phyloP scores from a whole-genome alignment of 768 basidiomycete species.

The Harrya chromipes region DNA sequence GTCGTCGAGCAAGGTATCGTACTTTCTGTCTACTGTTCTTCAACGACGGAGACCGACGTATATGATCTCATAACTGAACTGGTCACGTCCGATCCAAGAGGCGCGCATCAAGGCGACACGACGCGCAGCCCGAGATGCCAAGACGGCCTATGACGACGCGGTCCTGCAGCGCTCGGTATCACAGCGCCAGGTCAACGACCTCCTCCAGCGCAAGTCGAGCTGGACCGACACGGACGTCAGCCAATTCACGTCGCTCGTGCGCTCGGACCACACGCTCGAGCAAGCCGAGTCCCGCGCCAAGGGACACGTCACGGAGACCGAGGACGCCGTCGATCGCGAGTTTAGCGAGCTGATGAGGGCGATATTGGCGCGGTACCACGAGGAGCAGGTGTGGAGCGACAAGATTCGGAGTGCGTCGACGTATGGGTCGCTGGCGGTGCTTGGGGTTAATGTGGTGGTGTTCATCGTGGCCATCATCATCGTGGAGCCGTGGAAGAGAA shows the following conservation, averaged over 20 bases:
- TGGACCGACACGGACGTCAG: slow-evolving; percentile 90
- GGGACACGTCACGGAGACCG: slow-evolving; percentile 58
- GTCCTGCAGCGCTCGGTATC: slow-evolving; percentile 79
- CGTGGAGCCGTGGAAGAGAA: slow-evolving; percentile 97
- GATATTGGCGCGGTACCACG: slow-evolving; percentile 92
- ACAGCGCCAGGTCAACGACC: slow-evolving; percentile 94
- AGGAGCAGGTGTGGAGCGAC: slow-evolving; percentile 99
- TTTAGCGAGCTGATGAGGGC: slow-evolving; percentile 85
- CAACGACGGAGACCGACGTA: slow-evolving; percentile 7
- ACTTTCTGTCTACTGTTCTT: neutral
- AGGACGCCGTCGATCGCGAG: slow-evolving; percentile 79
- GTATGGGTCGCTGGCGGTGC: slow-evolving; percentile 83
- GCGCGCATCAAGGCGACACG: slow-evolving; percentile 65
- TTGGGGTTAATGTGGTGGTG: slow-evolving; percentile 85
- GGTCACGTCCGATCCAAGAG: slow-evolving; percentile 47
- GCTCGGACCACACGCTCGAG: slow-evolving; percentile 85
- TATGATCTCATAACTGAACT: neutral
- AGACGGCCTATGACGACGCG: slow-evolving; percentile 71
- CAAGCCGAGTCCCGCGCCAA: slow-evolving; percentile 76
- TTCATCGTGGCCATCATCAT: slow-evolving; percentile 87
- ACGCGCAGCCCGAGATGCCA: slow-evolving; percentile 65
- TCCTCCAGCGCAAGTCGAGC: slow-evolving; percentile 87
- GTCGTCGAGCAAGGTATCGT: slow-evolving; percentile 80
- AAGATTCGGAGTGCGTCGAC: slow-evolving; percentile 96
- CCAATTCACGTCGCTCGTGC: slow-evolving; percentile 86